Evolutionary conservation across 345 rosid genomes (phyloP), one percentile per base, ranked within the genome.

Genomic region (Mercurialis annua): DNA sequence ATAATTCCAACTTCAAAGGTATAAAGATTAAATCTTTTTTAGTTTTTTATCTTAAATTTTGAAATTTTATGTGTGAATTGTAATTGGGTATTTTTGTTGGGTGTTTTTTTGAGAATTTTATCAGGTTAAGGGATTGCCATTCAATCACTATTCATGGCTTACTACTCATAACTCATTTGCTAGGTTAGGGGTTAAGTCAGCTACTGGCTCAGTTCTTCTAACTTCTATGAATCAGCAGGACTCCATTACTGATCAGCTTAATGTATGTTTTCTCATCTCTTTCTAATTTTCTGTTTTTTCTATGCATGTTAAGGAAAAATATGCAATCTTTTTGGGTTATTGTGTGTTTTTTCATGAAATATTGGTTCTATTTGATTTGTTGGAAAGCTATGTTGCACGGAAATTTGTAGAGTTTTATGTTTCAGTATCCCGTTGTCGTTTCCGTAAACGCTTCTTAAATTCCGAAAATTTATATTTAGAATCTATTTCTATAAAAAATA

Each of bases 101-200:
- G 5, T 29, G 3, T 34, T 40, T 17, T 20, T 30, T 23, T 34
- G 20, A n/a, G 47, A 36, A 21, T 18, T 21, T 3, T 27, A 44
- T 57, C 23, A 65, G 70, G 75, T 58, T 10, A 71, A 65, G 6
- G 75, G 70, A 2, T 66, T 85, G 77, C 86, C 88, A 16, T 87
- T 81, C 78, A 87, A 81, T 59, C 76, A 66, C 62, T 85, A 85
- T 58, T 76, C 86, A 15, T 87, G 83, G 77, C 74, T 85, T 64
- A 74, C 82, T 42, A 85, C 86, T 10, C 92, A 87, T 69, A 85
- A 87, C 72, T 78, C 90, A 7, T 83, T 66, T 72, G 87, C 90
- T 57, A 78, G 65, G 12, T 36, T 67, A 26, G 90, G 85, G 5
- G 71, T 66, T 40, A 76, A 62, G 0, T 26, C 80, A 8, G 76